Evolutionary conservation across 129 eudicot genomes (phyloP).

Genomic region (Silybum marianum): DNA sequence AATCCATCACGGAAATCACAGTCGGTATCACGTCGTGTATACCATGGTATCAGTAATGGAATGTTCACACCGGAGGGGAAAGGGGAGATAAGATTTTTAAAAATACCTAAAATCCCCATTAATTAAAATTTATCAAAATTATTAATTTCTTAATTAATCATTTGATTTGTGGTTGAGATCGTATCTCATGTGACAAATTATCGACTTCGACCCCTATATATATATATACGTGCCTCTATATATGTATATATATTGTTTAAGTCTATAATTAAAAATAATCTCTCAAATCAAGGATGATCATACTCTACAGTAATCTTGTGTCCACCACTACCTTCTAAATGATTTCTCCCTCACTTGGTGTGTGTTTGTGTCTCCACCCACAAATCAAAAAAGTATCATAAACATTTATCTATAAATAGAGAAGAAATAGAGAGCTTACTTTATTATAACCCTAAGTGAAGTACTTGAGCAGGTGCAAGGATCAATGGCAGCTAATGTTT

Average conservation of each 20-base stretch:
- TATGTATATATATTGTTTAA: not conserved
- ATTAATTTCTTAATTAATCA: too few relatives aligned
- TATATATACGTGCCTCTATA: too few relatives aligned
- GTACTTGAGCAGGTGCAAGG: not conserved
- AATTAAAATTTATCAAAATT: too few relatives aligned
- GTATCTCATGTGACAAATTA: too few relatives aligned
- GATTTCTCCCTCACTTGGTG: constrained; percentile 40
- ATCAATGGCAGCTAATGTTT: constrained; percentile 36
- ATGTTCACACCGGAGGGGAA: too few relatives aligned
- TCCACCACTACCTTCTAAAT: constrained; percentile 42
- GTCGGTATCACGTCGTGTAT: too few relatives aligned
- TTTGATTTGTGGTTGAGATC: too few relatives aligned
- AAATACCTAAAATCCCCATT: too few relatives aligned
- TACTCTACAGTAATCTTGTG: constrained; percentile 24
- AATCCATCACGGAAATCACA: too few relatives aligned
- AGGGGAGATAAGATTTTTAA: too few relatives aligned
- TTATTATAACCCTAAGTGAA: constrained; percentile 24
- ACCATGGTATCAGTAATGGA: too few relatives aligned
- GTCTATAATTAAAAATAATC: not conserved
- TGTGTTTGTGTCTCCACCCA: constrained; percentile 53
- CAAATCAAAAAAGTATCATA: constrained; percentile 32
- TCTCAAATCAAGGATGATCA: constrained; percentile 9
- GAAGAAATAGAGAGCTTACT: constrained; percentile 16
- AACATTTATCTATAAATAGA: constrained; percentile 41
- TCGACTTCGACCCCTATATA: too few relatives aligned